Conservation (phyloP, 495 filamentous ascomycete genomes). For the Rhypophila decipiens region DNA sequence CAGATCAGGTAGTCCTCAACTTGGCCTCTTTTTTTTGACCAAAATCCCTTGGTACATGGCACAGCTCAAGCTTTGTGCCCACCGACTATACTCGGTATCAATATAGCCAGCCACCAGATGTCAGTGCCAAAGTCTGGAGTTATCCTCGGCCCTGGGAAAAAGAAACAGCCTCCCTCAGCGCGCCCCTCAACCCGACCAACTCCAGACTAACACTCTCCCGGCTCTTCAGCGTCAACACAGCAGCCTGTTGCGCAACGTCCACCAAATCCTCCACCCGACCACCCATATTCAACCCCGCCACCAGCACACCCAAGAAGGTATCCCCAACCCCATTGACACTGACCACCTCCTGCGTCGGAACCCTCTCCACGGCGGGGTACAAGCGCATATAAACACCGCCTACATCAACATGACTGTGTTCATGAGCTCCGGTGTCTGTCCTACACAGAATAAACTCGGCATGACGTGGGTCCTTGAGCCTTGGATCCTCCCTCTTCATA, state of each 20-base stretch:
- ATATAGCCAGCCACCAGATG: too few species aligned
- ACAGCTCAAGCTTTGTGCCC: too few species aligned
- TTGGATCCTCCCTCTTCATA: conserved; percentile 54
- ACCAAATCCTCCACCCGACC: conserved; percentile 43
- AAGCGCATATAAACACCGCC: conserved; percentile 82
- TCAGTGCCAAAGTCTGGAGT: too few species aligned
- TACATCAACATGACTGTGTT: conserved; percentile 48
- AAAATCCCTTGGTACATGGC: too few species aligned
- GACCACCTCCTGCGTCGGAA: conserved; percentile 66
- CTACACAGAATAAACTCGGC: conserved; percentile 66
- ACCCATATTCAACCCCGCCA: conserved; percentile 56
- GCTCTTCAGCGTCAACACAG: conserved; percentile 66
- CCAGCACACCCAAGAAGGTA: conserved; percentile 76
- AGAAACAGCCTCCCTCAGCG: conserved; percentile 17
- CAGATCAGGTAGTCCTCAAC: too few species aligned
- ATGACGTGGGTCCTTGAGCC: conserved; percentile 52
- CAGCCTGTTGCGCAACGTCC: conserved; percentile 65
- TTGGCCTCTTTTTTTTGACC: too few species aligned
- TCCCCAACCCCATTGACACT: conserved; percentile 95
- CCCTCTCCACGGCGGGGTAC: conserved; percentile 60
- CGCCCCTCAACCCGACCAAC: conserved; percentile 28
- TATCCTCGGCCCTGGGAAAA: too few species aligned
- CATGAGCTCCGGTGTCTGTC: conserved; percentile 34
- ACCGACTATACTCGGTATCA: too few species aligned
- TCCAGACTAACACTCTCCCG: conserved; percentile 59